These are phyloP conservation scores for Alternaria longipes DNA, from an alignment of 2,329 filamentous ascomycete species.

Conservation along the genomic window DNA sequence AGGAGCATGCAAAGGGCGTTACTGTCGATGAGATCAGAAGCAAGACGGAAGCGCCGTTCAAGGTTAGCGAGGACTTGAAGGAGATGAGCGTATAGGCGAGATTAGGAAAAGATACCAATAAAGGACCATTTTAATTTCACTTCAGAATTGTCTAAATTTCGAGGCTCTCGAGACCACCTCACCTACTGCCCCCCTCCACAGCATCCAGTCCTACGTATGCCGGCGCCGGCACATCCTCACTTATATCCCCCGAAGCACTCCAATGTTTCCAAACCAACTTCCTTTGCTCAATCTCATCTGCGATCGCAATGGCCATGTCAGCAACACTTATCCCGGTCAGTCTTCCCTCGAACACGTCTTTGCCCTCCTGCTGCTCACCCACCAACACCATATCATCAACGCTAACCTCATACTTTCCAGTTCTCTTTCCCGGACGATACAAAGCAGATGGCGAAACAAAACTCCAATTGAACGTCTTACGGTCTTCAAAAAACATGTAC, in stretches of 20 bases:
- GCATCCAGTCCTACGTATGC: constrained; percentile 38
- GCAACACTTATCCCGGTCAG: constrained; percentile 46
- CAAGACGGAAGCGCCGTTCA: constrained; percentile 89
- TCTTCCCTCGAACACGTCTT: constrained; percentile 41
- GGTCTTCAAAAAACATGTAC: constrained; percentile 51
- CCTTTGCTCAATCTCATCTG: constrained; percentile 44
- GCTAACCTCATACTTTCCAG: constrained; percentile 44
- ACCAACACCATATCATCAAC: constrained; percentile 45
- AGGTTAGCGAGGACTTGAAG: constrained; percentile 79
- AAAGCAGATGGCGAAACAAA: constrained; percentile 47
- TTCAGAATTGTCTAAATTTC: rapidly evolving
- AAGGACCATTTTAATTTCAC: background rate
- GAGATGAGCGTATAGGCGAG: constrained; percentile 65
- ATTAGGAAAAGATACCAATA: background rate
- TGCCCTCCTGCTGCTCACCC: constrained; percentile 32
- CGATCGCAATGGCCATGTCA: constrained; percentile 49
- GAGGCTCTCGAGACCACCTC: background rate
- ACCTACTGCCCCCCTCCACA: constrained; percentile 28
- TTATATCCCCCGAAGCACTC: constrained; percentile 43
- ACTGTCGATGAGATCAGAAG: constrained; percentile 86
- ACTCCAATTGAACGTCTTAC: constrained; percentile 44
- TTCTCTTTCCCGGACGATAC: constrained; percentile 46
- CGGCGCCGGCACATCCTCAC: constrained; percentile 37
- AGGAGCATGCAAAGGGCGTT: constrained; percentile 86
- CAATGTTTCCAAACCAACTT: constrained; percentile 44